Percentiles rank a stretch among this genome's conserved stretches.
Conservation (phyloP, 148 eudicot species). For the Rheum nobile region DNA sequence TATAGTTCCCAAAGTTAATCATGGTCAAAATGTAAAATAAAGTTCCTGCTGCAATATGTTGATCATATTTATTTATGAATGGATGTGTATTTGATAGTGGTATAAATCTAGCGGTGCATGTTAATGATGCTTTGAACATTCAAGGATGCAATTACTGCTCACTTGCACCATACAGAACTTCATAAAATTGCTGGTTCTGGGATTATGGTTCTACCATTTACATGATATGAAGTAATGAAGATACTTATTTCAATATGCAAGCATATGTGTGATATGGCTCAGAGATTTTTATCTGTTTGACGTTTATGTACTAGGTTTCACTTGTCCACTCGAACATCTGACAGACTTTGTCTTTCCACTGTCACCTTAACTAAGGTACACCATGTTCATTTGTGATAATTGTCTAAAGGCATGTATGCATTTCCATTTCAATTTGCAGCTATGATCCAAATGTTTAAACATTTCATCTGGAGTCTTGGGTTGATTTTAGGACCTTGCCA, state of each 20-base stretch:
- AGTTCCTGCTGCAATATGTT: background rate
- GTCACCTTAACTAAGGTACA: slow-evolving; percentile 82
- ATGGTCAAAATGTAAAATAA: background rate
- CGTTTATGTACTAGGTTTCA: slow-evolving; percentile 44
- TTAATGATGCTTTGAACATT: background rate
- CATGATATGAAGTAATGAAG: background rate
- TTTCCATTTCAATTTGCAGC: background rate
- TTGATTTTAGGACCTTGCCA: slow-evolving; percentile 5
- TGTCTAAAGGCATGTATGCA: background rate
- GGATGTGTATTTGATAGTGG: background rate
- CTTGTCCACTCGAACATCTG: slow-evolving; percentile 74
- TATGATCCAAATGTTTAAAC: background rate
- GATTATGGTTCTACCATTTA: background rate
- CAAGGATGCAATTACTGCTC: background rate
- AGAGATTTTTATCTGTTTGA: background rate
- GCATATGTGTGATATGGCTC: background rate
- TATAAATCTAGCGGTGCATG: background rate
- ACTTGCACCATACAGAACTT: background rate
- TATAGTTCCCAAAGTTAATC: background rate
- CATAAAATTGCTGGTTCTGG: background rate
- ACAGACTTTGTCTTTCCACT: slow-evolving; percentile 50
- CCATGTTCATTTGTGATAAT: background rate
- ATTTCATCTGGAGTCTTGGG: background rate
- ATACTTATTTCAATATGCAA: background rate
- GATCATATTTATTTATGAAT: background rate